Evolutionary conservation across 2,329 filamentous ascomycete genomes (phyloP).

Genomic region (Emericellopsis atlantica): DNA sequence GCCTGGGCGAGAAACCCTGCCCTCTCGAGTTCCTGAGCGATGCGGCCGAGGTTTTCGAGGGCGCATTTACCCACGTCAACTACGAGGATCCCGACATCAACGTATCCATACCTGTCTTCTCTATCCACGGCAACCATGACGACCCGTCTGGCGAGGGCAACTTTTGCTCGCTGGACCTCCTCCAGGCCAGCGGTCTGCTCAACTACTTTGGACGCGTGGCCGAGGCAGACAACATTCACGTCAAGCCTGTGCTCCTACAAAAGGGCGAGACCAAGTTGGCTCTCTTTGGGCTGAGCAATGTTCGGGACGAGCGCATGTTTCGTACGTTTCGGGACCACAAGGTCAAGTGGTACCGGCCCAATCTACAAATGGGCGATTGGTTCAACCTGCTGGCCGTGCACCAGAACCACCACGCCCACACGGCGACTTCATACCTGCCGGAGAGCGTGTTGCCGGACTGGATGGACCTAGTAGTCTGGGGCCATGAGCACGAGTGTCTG

Average conservation of each 20-base stretch:
- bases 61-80: slow-evolving; percentile 86
- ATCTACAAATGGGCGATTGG: slow-evolving; percentile 72
- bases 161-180: slow-evolving; percentile 76
- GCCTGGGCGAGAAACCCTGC: slow-evolving; percentile 88
- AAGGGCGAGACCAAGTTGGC: slow-evolving; percentile 90
- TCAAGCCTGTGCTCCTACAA: slow-evolving; percentile 85
- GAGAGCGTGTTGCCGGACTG: slow-evolving; percentile 89
- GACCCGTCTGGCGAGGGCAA: slow-evolving; percentile 95
- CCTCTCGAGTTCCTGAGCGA: slow-evolving; percentile 92
- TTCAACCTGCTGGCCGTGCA: slow-evolving; percentile 94
- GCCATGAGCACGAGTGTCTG: slow-evolving; percentile 91
- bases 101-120: slow-evolving; percentile 92
- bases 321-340: slow-evolving; percentile 86
- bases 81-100: slow-evolving; percentile 98
- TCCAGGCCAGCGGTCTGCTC: slow-evolving; percentile 81
- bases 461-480: slow-evolving; percentile 87
- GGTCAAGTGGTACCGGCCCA: slow-evolving; percentile 85
- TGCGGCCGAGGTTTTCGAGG: slow-evolving; percentile 79
- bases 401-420: slow-evolving; percentile 90
- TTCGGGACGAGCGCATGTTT: slow-evolving; percentile 88
- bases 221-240: slow-evolving; percentile 83
- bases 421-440: slow-evolving; percentile 83
- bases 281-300: slow-evolving; percentile 88
- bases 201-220: slow-evolving; percentile 94
- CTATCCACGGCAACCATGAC: slow-evolving; percentile 96